Percentiles rank a stretch among this genome's conserved stretches.
Conservation (phyloP, 2,329 filamentous ascomycete genomes). For the Fusarium fujikuroi region DNA sequence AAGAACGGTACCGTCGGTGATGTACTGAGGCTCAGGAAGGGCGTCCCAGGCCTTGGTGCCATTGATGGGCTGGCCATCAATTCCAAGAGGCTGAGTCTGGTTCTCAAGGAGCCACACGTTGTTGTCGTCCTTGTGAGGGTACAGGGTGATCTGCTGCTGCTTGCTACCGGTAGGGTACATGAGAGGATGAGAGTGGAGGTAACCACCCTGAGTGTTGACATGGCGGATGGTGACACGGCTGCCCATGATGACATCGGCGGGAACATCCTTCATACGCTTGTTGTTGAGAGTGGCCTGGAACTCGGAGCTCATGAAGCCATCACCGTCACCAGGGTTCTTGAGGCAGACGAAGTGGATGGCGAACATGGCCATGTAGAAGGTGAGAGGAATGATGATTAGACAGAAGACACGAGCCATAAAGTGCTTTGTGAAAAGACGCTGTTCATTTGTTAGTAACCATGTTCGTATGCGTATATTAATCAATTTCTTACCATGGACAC, state of each 20-base stretch:
- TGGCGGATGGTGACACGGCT: slow-evolving; percentile 89
- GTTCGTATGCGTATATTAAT: background rate
- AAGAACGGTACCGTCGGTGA: slow-evolving; percentile 83
- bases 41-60: slow-evolving; percentile 88
- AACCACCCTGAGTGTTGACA: slow-evolving; percentile 96
- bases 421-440: slow-evolving; percentile 91
- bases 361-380: slow-evolving; percentile 97
- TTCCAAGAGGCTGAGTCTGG: slow-evolving; percentile 87
- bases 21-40: slow-evolving; percentile 70
- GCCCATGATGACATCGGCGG: slow-evolving; percentile 90
- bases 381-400: slow-evolving; percentile 85
- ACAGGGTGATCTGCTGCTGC: slow-evolving; percentile 98
- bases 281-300: slow-evolving; percentile 98
- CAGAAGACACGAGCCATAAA: slow-evolving; percentile 91
- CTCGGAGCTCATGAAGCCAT: slow-evolving; percentile 99
- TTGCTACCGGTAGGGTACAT: slow-evolving; percentile 99
- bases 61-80: slow-evolving; percentile 79
- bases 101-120: slow-evolving; percentile 96
- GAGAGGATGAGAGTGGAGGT: slow-evolving; percentile 93
- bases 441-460: slow-evolving; percentile 26
- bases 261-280: slow-evolving; percentile 95
- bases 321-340: slow-evolving; percentile 93
- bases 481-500: slow-evolving; percentile 74
- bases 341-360: slow-evolving; percentile 95
- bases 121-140: slow-evolving; percentile 99